These are phyloP conservation scores for Diaporthe sp. DNA, from an alignment of 2,329 filamentous ascomycete species.

Conservation along the genomic window DNA sequence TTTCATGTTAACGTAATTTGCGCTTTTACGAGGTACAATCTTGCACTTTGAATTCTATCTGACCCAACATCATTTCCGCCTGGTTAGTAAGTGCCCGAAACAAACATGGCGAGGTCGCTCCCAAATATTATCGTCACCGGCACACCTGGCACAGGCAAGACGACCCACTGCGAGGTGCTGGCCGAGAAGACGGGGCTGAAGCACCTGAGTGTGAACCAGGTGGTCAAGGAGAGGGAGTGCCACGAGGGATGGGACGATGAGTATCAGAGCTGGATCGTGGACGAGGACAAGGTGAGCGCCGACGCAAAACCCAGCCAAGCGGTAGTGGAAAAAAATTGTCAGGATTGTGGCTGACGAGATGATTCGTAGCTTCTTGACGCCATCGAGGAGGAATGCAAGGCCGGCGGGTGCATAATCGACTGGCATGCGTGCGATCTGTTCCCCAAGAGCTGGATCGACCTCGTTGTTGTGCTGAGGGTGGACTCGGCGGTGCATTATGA, in stretches of 20 bases:
- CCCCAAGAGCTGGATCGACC: constrained; percentile 92
- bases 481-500: constrained; percentile 88
- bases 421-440: constrained; percentile 99
- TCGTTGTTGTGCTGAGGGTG: constrained; percentile 91
- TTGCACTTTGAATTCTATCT: background rate
- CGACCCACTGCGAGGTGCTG: constrained; percentile 88
- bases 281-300: constrained; percentile 87
- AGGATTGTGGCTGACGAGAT: constrained; percentile 38
- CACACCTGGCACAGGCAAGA: constrained; percentile 96
- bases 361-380: constrained; percentile 81
- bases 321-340: background rate
- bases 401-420: constrained; percentile 91
- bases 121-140: constrained; percentile 97
- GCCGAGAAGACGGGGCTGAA: constrained; percentile 82
- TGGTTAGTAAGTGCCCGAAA: background rate
- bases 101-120: constrained; percentile 59
- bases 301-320: background rate
- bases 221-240: constrained; percentile 90
- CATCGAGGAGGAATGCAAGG: constrained; percentile 84
- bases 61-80: background rate
- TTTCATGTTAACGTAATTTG: background rate
- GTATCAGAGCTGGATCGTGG: constrained; percentile 90
- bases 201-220: constrained; percentile 89
- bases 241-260: constrained; percentile 91
- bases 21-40: background rate